These are phyloP conservation scores for Ceratocystiopsis sp. DNA, from an alignment of 2,329 filamentous ascomycete genomes.

Conservation along the genomic window DNA sequence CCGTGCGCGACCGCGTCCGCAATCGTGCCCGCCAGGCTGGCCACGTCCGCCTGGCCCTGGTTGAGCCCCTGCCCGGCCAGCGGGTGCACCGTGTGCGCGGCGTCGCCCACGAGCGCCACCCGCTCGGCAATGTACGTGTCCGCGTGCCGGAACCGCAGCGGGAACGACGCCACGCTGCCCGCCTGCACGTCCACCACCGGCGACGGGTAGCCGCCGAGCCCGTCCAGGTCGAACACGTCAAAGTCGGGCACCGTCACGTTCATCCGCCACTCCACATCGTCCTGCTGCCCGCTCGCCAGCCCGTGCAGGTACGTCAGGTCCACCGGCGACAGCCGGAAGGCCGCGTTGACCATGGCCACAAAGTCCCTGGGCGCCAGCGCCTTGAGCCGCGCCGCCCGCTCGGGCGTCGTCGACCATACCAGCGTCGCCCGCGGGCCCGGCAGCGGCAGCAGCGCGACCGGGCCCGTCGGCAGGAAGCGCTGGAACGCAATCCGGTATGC, in stretches of 20 bases:
- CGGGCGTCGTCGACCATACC: constrained; percentile 86
- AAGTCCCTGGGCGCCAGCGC: constrained; percentile 57
- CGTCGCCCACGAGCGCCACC: constrained; percentile 84
- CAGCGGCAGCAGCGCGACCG: constrained; percentile 78
- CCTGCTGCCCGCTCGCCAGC: constrained; percentile 16
- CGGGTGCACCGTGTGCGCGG: constrained; percentile 87
- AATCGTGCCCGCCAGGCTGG: constrained; percentile 59
- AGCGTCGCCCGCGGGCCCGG: constrained; percentile 70
- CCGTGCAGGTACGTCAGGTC: constrained; percentile 76
- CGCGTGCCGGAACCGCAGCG: constrained; percentile 81
- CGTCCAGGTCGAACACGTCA: constrained; percentile 22
- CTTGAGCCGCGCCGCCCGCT: constrained; percentile 65
- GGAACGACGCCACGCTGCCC: constrained; percentile 73
- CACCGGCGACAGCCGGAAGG: constrained; percentile 63
- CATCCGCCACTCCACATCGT: constrained; percentile 55
- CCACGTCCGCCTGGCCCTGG: constrained; percentile 77
- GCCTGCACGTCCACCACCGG: constrained; percentile 54
- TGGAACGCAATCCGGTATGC: constrained; percentile 70
- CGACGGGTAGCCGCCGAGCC: constrained; percentile 42
- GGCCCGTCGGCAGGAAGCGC: constrained; percentile 82
- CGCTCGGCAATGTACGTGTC: constrained; percentile 82
- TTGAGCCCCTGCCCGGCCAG: constrained; percentile 91
- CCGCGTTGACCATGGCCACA: constrained; percentile 77
- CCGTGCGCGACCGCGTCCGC: constrained; percentile 64
- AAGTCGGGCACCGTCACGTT: constrained; percentile 30